These are phyloP conservation scores for Zarea fungicola DNA, from an alignment of 2,329 filamentous ascomycete genomes.

Conservation along the genomic window DNA sequence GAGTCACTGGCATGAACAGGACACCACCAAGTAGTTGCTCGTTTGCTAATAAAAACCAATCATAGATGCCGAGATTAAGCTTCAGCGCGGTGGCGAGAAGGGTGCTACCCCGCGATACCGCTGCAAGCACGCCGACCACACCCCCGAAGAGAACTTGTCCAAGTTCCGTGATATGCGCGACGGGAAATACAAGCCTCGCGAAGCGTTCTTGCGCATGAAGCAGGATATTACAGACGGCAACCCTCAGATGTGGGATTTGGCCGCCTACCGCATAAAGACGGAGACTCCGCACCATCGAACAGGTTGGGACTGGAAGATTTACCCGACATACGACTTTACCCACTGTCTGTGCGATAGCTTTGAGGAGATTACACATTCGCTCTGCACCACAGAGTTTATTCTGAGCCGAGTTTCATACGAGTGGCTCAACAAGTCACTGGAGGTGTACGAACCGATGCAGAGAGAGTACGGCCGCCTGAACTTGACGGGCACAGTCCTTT, in stretches of 20 bases:
- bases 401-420: constrained; percentile 83
- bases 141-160: constrained; percentile 67
- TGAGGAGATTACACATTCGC: constrained; percentile 83
- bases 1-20: no score
- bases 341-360: constrained; percentile 91
- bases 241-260: constrained; percentile 94
- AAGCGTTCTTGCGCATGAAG: constrained; percentile 89
- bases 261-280: constrained; percentile 79
- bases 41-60: not conserved
- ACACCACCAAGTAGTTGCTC: no score
- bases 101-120: constrained; percentile 63
- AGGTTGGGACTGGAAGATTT: constrained; percentile 81
- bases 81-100: constrained; percentile 75
- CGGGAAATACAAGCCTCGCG: constrained; percentile 79
- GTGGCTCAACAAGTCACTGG: constrained; percentile 76
- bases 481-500: constrained; percentile 78
- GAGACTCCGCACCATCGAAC: constrained; percentile 70
- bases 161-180: constrained; percentile 90
- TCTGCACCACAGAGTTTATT: constrained; percentile 92
- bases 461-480: constrained; percentile 67
- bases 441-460: constrained; percentile 90
- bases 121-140: constrained; percentile 73
- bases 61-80: constrained; percentile 71
- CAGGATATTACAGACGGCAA: constrained; percentile 79
- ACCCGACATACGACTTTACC: constrained; percentile 90